phyloP scores from a whole-genome alignment of 179 eudicot species.

The Actinidia chinensis region DNA sequence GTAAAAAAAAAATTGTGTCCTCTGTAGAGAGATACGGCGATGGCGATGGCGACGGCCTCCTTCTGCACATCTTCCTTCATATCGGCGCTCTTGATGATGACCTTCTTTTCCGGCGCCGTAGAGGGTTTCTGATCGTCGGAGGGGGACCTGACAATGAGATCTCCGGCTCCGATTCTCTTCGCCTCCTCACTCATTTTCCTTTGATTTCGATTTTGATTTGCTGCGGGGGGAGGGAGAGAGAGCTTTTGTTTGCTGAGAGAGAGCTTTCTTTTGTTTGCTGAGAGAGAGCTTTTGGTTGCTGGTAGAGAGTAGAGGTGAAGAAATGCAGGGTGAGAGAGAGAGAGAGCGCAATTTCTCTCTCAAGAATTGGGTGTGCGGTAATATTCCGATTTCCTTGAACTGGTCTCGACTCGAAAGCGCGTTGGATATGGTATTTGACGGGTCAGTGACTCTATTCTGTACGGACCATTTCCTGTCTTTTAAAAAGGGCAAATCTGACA shows the following conservation, averaged over 20 bases:
- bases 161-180: conserved; percentile 33
- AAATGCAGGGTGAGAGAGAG: neutral
- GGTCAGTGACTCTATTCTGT: too few species aligned
- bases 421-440: too few species aligned
- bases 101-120: conserved; percentile 36
- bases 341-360: conserved; percentile 12
- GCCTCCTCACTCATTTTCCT: conserved; percentile 40
- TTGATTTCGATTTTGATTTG: neutral
- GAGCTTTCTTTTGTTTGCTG: too few species aligned
- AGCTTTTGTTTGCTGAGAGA: too few species aligned
- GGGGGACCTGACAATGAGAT: conserved; percentile 20
- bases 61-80: conserved; percentile 78
- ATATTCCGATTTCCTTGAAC: too few species aligned
- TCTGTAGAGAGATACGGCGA: conserved; percentile 29
- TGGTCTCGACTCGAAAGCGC: too few species aligned
- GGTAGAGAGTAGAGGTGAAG: too few species aligned
- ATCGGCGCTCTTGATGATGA: conserved; percentile 73
- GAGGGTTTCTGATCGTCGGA: conserved; percentile 53
- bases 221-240: neutral
- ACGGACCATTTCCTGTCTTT: too few species aligned
- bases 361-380: too few species aligned
- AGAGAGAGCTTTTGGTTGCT: neutral
- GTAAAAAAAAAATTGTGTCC: neutral
- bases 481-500: too few species aligned
- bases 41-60: conserved; percentile 79